Percentiles rank a stretch among this genome's conserved stretches.
phyloP scores from a whole-genome alignment of 169 alveolate species.

The Perkinsus marinus region DNA sequence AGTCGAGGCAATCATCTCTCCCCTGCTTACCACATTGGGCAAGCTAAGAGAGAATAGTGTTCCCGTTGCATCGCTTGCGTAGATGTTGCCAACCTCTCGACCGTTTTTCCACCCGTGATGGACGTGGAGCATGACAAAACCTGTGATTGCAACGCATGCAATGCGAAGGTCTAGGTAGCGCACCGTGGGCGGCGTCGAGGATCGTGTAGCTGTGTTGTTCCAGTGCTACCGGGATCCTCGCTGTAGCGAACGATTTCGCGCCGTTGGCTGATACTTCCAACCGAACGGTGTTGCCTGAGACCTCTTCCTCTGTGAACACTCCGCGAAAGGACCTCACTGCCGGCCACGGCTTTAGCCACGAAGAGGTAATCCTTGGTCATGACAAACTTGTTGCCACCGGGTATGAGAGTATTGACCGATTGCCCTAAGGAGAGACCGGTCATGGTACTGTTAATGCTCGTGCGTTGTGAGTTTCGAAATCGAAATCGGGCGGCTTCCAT shows the following conservation, averaged over 20 bases:
- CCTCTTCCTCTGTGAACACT: not conserved
- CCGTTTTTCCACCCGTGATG: slow-evolving; percentile 63
- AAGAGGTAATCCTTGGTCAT: slow-evolving; percentile 68
- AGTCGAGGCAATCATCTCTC: too few species aligned
- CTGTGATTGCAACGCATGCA: too few species aligned
- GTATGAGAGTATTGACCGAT: slow-evolving; percentile 42
- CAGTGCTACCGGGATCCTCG: slow-evolving; percentile 65
- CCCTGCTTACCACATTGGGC: slow-evolving; percentile 61
- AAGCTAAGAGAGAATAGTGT: slow-evolving; percentile 67
- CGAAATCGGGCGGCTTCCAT: too few species aligned
- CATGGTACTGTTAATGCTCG: too few species aligned
- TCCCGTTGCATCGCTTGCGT: slow-evolving; percentile 77
- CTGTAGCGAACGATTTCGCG: slow-evolving; percentile 56
- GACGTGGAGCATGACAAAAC: slow-evolving; percentile 70
- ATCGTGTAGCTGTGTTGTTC: slow-evolving; percentile 73
- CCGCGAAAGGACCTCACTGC: slow-evolving; percentile 20
- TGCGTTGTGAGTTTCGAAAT: too few species aligned
- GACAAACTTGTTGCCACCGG: slow-evolving; percentile 76
- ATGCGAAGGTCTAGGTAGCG: too few species aligned
- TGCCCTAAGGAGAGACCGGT: not conserved
- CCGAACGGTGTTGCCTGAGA: slow-evolving; percentile 48
- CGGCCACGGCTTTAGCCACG: slow-evolving; percentile 66
- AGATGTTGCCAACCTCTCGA: slow-evolving; percentile 71
- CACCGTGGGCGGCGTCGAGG: slow-evolving; percentile 52
- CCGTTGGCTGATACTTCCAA: slow-evolving; percentile 62